phyloP scores from a whole-genome alignment of 2,329 filamentous ascomycete species.

The Elsinoe necatrix region DNA sequence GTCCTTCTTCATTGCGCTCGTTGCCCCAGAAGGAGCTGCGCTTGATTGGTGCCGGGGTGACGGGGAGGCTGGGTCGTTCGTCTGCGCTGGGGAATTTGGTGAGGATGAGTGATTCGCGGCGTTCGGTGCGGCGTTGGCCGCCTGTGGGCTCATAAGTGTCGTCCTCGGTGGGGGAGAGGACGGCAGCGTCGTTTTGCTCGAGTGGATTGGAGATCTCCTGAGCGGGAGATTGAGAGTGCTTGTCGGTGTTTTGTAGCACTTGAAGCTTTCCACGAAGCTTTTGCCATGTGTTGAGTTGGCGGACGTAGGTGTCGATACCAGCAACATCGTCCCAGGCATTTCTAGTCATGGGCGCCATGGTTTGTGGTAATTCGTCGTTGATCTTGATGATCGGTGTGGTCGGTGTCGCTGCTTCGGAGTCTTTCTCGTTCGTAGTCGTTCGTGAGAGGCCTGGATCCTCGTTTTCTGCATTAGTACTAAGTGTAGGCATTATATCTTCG shows the following conservation, averaged over 20 bases:
- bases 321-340: constrained; percentile 94
- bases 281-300: constrained; percentile 55
- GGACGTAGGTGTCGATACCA: constrained; percentile 81
- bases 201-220: constrained; percentile 1
- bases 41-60: constrained; percentile 75
- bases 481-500: constrained; percentile 38
- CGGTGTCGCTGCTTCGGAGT: constrained; percentile 17
- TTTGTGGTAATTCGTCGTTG: constrained; percentile 49
- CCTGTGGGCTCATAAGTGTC: background rate
- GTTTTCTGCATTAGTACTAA: constrained; percentile 11
- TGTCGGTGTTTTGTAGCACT: constrained; percentile 9
- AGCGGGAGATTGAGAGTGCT: constrained; percentile 7
- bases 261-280: constrained; percentile 43
- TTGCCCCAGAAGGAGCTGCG: constrained; percentile 60
- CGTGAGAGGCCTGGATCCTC: constrained; percentile 29
- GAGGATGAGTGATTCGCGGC: constrained; percentile 55
- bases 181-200: background rate
- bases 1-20: constrained; percentile 47
- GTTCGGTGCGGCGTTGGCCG: constrained; percentile 20
- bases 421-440: constrained; percentile 21
- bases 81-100: constrained; percentile 80
- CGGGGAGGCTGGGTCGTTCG: constrained; percentile 80
- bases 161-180: constrained; percentile 5
- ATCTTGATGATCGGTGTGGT: constrained; percentile 41
- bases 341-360: constrained; percentile 52